Evolutionary conservation across 2,329 filamentous ascomycete genomes (phyloP), one percentile per base, ranked within the genome.

Genomic region (Metarhizium humberi): DNA sequence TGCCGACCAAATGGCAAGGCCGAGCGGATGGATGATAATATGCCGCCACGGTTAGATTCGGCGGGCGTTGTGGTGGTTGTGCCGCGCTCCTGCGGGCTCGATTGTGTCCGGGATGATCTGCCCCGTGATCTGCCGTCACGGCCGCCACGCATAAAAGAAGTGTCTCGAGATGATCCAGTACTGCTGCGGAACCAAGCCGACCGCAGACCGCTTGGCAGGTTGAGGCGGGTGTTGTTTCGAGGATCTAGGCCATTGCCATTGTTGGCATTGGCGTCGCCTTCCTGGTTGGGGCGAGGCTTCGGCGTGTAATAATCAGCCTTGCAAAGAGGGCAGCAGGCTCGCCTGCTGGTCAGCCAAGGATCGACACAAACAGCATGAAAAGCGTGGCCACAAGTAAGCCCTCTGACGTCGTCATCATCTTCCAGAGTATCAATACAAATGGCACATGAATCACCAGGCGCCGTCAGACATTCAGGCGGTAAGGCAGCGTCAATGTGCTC

Each of bases 221-320:
- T 79, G 58, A 78, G 71, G 14, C 78, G 75, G 2, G 69, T 68
- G 51, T 74, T 73, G 51, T 67, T 71, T 38, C 73, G 71, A 42
- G 71, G 59, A 46, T 70, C 68, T 30, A 71, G 63, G 42, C 58
- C 64, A 8, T 57, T 55, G 13, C 55, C 32, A 32, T 58, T 63
- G 49, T 62, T 62, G 25, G 56, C 29, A 34, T 48, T 55, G 32
- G 51, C 52, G 30, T 61, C 59, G 16, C 53, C 55, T 14, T 73
- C 70, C 11, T 74, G 70, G 10, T 70, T 67, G 3, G 88, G 78
- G 16, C 90, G 87, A 52, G 91, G 90, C 73, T 97, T 97, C 0
- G 94, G 92, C 3, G 90, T 86, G 70, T 95, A 97, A 71, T 97
- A 99, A 67, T 99, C 94, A 45, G 92, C 90, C 74, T 99, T 99